A percentile compares a stretch with the other conserved stretches of the same genome.
Conservation (phyloP, 2,329 filamentous ascomycete genomes). For the Trichoderma breve region DNA sequence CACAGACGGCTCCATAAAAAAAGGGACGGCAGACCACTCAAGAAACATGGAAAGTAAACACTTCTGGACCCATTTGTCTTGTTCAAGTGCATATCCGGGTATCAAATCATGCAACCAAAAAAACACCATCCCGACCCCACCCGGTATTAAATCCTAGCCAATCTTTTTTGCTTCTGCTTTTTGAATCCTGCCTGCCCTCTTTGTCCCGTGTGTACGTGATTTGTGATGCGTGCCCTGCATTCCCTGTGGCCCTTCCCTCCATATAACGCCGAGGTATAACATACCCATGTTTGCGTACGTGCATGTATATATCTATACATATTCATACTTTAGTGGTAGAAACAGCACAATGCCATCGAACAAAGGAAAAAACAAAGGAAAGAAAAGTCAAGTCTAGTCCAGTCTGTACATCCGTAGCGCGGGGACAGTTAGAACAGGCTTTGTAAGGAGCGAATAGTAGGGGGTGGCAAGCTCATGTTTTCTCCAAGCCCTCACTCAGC, state of each 20-base stretch:
- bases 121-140: constrained; percentile 8
- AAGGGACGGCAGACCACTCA: constrained; percentile 3
- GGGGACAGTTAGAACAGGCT: not conserved
- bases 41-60: constrained; percentile 6
- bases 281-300: not conserved
- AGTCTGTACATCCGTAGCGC: not conserved
- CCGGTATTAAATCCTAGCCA: constrained; percentile 7
- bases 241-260: not conserved
- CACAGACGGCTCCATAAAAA: constrained; percentile 16
- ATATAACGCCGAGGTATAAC: constrained; percentile 15
- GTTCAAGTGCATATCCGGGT: constrained; percentile 18
- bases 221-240: constrained; percentile 18
- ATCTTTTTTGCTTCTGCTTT: constrained; percentile 10
- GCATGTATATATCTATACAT: constrained; percentile 5
- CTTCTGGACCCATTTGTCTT: constrained; percentile 14
- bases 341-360: constrained; percentile 11
- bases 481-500: not conserved
- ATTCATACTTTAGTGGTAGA: constrained; percentile 23
- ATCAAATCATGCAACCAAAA: constrained; percentile 21
- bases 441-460: constrained; percentile 13
- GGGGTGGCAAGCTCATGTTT: constrained; percentile 21
- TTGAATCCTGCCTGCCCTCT: constrained; percentile 15
- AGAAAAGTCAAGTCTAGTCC: not conserved
- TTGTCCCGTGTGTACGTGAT: constrained; percentile 4
- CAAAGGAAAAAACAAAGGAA: constrained; percentile 20